Evolutionary conservation across 176 grass and related monocot genomes (phyloP).

Genomic region (Bolboschoenus planiculmis): DNA sequence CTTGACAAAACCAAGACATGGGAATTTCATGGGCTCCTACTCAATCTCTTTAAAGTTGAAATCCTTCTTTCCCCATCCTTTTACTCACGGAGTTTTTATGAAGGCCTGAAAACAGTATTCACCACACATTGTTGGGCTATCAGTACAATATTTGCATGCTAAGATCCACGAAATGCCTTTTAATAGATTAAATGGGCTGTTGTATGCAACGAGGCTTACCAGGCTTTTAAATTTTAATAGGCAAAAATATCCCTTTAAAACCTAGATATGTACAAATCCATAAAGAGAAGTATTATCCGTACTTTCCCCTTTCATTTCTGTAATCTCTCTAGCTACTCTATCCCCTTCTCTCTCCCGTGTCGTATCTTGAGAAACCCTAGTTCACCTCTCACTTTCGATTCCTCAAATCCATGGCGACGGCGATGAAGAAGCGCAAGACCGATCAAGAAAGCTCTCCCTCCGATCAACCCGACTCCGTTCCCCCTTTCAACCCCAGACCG

Average conservation of each 20-base stretch:
- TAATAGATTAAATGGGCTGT: not conserved
- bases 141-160: not conserved
- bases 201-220: not conserved
- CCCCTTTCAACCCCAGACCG: slow-evolving; percentile 32
- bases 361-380: slow-evolving; percentile 65
- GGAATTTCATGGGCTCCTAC: not conserved
- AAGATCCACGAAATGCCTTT: not conserved
- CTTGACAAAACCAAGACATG: not conserved
- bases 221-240: not conserved
- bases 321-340: not conserved
- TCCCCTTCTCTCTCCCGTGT: not conserved
- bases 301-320: not conserved
- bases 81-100: not conserved
- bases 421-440: slow-evolving; percentile 74
- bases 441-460: slow-evolving; percentile 35
- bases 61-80: not conserved
- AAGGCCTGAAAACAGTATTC: not conserved
- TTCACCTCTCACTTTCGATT: slow-evolving; percentile 1
- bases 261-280: not conserved
- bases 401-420: slow-evolving; percentile 51
- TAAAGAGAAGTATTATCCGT: not conserved
- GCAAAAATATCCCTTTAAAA: not conserved
- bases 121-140: not conserved
- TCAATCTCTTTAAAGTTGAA: not conserved
- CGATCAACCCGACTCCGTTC: slow-evolving; percentile 30